A percentile compares a stretch with the other conserved stretches of the same genome.
Evolutionary conservation across 352 stramenopile genomes (phyloP).

Genomic region (Phytopythium oedochilum): DNA sequence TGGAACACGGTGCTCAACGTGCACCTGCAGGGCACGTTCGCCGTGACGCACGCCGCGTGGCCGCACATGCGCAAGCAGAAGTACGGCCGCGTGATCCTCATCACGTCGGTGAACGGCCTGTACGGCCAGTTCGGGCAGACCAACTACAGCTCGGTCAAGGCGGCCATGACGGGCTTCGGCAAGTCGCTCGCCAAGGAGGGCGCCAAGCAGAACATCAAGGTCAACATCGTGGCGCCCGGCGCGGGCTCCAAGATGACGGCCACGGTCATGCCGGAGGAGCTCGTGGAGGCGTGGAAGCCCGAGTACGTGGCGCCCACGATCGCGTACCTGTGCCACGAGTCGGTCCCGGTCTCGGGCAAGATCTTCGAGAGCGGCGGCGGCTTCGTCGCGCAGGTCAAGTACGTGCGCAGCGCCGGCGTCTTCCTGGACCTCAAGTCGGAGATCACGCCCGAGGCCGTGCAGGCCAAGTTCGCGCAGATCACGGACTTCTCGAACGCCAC

Average conservation of each 20-base stretch:
- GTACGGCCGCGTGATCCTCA: conserved; percentile 86
- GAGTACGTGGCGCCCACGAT: conserved; percentile 88
- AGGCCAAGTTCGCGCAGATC: conserved; percentile 70
- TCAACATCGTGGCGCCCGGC: conserved; percentile 85
- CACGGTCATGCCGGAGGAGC: conserved; percentile 76
- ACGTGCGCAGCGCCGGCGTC: conserved; percentile 55
- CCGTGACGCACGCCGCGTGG: conserved; percentile 83
- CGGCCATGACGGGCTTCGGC: conserved; percentile 91
- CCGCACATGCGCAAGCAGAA: conserved; percentile 86
- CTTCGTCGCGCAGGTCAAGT: conserved; percentile 83
- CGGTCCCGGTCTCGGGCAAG: conserved; percentile 58
- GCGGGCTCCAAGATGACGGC: conserved; percentile 87
- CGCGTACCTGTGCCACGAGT: conserved; percentile 84
- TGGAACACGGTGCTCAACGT: conserved; percentile 85
- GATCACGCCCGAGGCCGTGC: conserved; percentile 74
- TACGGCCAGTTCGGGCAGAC: conserved; percentile 91
- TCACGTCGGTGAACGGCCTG: conserved; percentile 83
- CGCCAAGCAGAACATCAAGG: conserved; percentile 76
- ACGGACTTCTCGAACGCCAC: conserved; percentile 72
- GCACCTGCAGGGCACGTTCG: conserved; percentile 83
- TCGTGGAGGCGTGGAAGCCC: conserved; percentile 82
- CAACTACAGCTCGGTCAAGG: conserved; percentile 90
- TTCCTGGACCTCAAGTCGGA: conserved; percentile 71
- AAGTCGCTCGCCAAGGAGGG: conserved; percentile 89
- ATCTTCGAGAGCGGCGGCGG: conserved; percentile 86